Base-by-base conservation (phyloP, 352 stramenopile species). In the Globisporangium echinulatum region DNA sequence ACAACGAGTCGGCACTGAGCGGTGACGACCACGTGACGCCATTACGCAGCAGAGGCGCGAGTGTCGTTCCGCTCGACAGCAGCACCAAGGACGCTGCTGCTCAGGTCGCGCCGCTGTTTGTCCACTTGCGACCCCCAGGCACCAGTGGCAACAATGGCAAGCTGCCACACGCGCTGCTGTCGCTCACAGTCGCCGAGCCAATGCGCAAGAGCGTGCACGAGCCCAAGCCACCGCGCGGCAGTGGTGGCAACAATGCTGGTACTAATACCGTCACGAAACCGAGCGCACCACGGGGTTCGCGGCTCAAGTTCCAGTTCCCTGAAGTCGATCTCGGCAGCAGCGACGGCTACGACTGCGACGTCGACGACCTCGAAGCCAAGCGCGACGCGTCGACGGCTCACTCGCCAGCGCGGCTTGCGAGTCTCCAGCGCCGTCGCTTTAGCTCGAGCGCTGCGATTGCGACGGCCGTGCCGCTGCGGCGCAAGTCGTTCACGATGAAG, bases 401-500 rank as follows among this genome's bases (percentile, higher is more conserved):
- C 25, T 25, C 25, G 25, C 25, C 25, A 25, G 25, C 25, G 25
- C 25, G 25, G 1, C 25, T 25, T 14, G 48, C 14, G 11, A 39
- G 36, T 33, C 19, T 39, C 36, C 61, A 69, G 25, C 56, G 70
- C 47, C 67, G 68, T 0, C 61, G 70, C 13, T 71, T 69, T 49
- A 83, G 68, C 47, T 66, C 69, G 5, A 71, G 63, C 8, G 66
- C 66, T 1, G 69, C 62, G 19, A 82, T 83, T 55, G 70, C 69
- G 6, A 71, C 67, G 0, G 53, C 67, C 5, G 68, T 89, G 6
- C 66, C 79, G 7, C 60, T 90, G 39, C 69, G 77, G 8, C 66
- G 80, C 14, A 82, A 84, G 52, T 90, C 77, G 1, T 90, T 90
- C 64, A 74, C 69, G 43, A 84, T 88, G 60, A 90, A 84, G 52